A percentile compares a stretch with the other conserved stretches of the same genome.
Evolutionary conservation across 2,329 filamentous ascomycete genomes (phyloP).

Genomic region (Paracorniculantispora psalliotae): DNA sequence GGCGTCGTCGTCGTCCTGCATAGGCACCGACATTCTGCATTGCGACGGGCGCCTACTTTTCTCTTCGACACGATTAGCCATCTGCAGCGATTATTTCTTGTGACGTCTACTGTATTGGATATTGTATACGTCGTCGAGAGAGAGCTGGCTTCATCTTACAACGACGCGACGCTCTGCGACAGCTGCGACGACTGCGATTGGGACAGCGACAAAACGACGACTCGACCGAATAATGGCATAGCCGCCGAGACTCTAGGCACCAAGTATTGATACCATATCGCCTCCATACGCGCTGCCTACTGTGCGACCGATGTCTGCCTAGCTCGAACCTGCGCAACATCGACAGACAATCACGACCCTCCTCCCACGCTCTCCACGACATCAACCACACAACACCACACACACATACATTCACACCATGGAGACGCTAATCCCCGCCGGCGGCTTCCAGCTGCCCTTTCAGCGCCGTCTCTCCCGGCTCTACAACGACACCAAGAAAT

Average conservation of each 20-base stretch:
- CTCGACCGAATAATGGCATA: background rate
- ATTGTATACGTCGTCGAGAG: background rate
- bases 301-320: conserved; percentile 3
- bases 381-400: background rate
- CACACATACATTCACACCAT: conserved; percentile 27
- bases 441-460: conserved; percentile 52
- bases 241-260: background rate
- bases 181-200: background rate
- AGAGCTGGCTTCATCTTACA: background rate
- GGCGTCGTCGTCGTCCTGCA: background rate
- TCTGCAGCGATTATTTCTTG: no score
- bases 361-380: background rate
- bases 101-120: background rate
- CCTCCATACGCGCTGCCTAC: background rate
- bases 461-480: conserved; percentile 64
- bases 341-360: background rate
- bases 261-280: background rate
- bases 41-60: background rate
- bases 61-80: background rate
- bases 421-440: conserved; percentile 47
- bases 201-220: background rate
- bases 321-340: background rate
- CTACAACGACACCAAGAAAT: conserved; percentile 77
- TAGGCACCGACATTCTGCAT: background rate
- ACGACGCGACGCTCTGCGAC: background rate